Conservation (phyloP, 208 protist genomes). For the Trypanosoma lewisi region DNA sequence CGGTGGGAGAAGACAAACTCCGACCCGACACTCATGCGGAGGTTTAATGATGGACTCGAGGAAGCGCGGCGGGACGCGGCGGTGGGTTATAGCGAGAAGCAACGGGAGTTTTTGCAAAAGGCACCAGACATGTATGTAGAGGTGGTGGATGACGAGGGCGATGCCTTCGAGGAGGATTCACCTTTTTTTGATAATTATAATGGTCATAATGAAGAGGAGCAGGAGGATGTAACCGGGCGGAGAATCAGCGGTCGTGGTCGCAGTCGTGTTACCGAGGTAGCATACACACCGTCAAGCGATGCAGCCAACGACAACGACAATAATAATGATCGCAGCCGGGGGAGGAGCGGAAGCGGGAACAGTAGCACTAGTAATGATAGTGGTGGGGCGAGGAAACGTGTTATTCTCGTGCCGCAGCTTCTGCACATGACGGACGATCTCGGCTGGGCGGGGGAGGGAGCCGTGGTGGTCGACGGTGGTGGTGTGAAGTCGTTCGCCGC, state of each 20-base stretch:
- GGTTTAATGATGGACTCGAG: conserved; percentile 27
- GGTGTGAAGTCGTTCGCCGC: conserved; percentile 42
- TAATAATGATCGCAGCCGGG: neutral
- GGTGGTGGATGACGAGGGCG: conserved; percentile 28
- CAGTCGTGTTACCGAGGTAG: too few relatives aligned
- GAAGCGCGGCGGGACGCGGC: conserved; percentile 27
- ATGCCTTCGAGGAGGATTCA: neutral
- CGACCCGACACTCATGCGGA: conserved; percentile 20
- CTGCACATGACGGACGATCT: conserved; percentile 39
- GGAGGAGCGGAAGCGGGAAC: neutral
- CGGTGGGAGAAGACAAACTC: conserved; percentile 13
- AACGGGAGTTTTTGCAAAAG: conserved; percentile 72
- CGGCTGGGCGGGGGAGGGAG: conserved; percentile 73
- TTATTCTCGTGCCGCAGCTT: conserved; percentile 61
- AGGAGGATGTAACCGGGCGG: too few relatives aligned
- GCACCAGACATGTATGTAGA: conserved; percentile 76
- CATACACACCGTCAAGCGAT: neutral
- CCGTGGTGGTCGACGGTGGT: conserved; percentile 34
- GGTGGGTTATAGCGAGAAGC: conserved; percentile 53
- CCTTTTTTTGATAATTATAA: neutral
- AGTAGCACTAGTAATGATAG: neutral
- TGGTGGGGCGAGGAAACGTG: conserved; percentile 20
- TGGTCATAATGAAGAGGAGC: neutral
- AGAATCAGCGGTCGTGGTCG: too few relatives aligned
- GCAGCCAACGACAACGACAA: neutral